Evolutionary conservation across 2,329 filamentous ascomycete species (phyloP).

Genomic region (Exserohilum turcica): DNA sequence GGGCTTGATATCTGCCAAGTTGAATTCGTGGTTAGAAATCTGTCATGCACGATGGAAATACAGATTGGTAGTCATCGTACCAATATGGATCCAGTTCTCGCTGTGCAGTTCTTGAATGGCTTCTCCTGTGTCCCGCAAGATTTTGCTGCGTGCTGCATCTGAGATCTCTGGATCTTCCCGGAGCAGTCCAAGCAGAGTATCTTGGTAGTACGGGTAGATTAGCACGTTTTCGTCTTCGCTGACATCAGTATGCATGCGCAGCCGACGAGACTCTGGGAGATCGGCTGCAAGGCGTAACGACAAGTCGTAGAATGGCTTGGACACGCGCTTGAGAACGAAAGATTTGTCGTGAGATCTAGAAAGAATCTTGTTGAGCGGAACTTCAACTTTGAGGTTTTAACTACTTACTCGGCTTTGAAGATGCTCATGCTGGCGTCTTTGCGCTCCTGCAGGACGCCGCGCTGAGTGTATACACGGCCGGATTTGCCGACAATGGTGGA

Average conservation of each 20-base stretch:
- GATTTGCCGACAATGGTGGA: slow-evolving; percentile 45
- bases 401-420: slow-evolving; percentile 45
- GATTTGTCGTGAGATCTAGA: slow-evolving; percentile 38
- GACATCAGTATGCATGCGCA: slow-evolving; percentile 47
- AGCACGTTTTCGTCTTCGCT: slow-evolving; percentile 43
- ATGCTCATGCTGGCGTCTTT: slow-evolving; percentile 35
- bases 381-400: slow-evolving; percentile 11
- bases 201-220: slow-evolving; percentile 45
- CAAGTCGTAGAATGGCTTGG: slow-evolving; percentile 39
- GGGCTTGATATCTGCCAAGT: slow-evolving; percentile 47
- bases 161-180: slow-evolving; percentile 40
- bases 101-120: slow-evolving; percentile 46
- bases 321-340: slow-evolving; percentile 45
- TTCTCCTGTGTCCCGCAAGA: slow-evolving; percentile 41
- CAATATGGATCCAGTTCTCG: slow-evolving; percentile 46
- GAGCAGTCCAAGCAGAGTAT: slow-evolving; percentile 44
- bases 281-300: slow-evolving; percentile 42
- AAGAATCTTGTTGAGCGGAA: slow-evolving; percentile 6
- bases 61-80: slow-evolving; percentile 33
- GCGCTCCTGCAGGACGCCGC: slow-evolving; percentile 38
- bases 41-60: slow-evolving; percentile 14
- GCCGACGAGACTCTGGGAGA: slow-evolving; percentile 36
- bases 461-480: slow-evolving; percentile 44
- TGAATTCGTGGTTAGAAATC: slow-evolving; percentile 26
- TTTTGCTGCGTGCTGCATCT: slow-evolving; percentile 37